Evolutionary conservation across 495 filamentous ascomycete genomes (phyloP), one percentile per base, ranked within the genome.

Genomic region (Neurospora sp.): DNA sequence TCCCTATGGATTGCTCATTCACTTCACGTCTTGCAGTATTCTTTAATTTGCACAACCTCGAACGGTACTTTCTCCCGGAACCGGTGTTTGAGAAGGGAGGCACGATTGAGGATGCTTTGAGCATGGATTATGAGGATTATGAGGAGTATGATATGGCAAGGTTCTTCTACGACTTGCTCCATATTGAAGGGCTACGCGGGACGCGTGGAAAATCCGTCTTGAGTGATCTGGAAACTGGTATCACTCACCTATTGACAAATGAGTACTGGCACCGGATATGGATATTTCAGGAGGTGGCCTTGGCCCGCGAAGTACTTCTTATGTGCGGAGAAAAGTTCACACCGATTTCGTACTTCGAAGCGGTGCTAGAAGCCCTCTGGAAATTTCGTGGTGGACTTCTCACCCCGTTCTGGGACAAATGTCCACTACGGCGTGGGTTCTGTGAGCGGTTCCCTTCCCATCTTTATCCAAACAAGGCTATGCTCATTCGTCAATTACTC

Each of bases 21-120:
- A 1, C 0, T 42, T 7, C 6, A 42, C 14, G 41, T 5, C 1
- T 4, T 7, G 0, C 1, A n/a, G 14, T 10, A 46, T 9, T 0
- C 18, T 0, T 9, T 0, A 9, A n/a, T n/a, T 16, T 46, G 8
- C 0, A 8, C 6, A 0, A 0, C 0, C 42, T 46, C 18, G 1
- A 8, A 46, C 42, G 7, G 9, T 46, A 20, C 9, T 48, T 48
- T 3, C 8, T 5, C n/a, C n/a, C 44, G 44, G n/a, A 48, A 5
- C 44, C 44, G 9, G n/a, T 48, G 0, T 48, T 48, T 20, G 44
- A 0, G 8, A 48, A 20, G 44, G n/a, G 9, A 48, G 2, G 44
- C 8, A 46, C 42, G 18, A 9, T 10, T 0, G 3, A 20, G 18
- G 18, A 46, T 20, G n/a, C 18, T 46, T 46, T 5, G n/a, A 46